Conservation (phyloP, 179 eudicot species). For the Heliamphora pulchella region DNA sequence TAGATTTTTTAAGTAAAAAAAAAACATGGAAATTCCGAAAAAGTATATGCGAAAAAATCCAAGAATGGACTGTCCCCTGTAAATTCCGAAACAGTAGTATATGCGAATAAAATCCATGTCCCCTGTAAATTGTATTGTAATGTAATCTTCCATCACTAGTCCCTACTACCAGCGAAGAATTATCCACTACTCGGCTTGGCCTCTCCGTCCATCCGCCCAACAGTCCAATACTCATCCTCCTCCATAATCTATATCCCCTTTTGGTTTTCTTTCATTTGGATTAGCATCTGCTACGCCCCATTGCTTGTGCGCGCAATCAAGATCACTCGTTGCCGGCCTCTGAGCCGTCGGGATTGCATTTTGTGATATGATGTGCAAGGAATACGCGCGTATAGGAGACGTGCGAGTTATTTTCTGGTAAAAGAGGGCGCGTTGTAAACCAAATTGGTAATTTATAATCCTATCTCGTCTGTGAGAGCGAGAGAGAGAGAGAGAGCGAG, state of each 20-base stretch:
- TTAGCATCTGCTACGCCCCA: background rate
- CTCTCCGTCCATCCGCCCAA: background rate
- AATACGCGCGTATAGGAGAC: background rate
- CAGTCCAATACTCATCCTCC: background rate
- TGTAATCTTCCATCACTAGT: too few relatives aligned
- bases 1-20: too few relatives aligned
- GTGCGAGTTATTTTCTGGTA: background rate
- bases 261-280: background rate
- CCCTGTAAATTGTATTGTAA: too few relatives aligned
- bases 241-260: background rate
- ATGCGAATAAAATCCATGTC: too few relatives aligned
- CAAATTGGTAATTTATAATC: background rate
- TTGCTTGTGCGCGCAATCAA: background rate
- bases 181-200: constrained; percentile 6
- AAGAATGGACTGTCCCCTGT: too few relatives aligned
- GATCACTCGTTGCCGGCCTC: background rate
- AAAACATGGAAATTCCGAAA: too few relatives aligned
- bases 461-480: background rate
- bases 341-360: constrained; percentile 1
- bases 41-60: too few relatives aligned
- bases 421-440: background rate
- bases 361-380: background rate
- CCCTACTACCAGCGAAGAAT: background rate
- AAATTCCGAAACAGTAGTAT: too few relatives aligned
- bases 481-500: background rate